Conservation (phyloP, 768 basidiomycete genomes). For the Pulveroboletus sp. region DNA sequence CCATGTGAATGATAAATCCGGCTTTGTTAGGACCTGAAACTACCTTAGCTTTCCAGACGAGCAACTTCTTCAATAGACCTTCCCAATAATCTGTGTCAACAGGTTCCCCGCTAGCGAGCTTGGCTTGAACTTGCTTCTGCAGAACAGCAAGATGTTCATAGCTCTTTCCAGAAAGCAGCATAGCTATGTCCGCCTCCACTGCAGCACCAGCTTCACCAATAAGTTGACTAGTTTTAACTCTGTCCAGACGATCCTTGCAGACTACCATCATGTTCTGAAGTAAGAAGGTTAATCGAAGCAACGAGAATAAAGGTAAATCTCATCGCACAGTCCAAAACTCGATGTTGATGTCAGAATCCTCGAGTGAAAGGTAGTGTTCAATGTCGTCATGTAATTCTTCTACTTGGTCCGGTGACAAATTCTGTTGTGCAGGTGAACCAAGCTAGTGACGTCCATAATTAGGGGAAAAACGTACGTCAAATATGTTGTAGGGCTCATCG, state of each 20-base stretch:
- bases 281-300: conserved; percentile 1
- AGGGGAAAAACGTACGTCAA: conserved; percentile 60
- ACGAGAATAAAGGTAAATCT: neutral
- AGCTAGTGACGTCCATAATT: neutral
- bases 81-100: conserved; percentile 99
- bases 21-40: conserved; percentile 1
- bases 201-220: conserved; percentile 66
- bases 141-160: conserved; percentile 78
- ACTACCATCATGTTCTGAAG: conserved; percentile 94
- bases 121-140: conserved; percentile 82
- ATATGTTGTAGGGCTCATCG: conserved; percentile 97
- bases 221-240: conserved; percentile 56
- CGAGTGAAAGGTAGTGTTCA: conserved; percentile 82
- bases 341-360: conserved; percentile 77
- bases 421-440: conserved; percentile 42
- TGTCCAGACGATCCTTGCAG: conserved; percentile 84
- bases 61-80: conserved; percentile 78
- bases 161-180: conserved; percentile 77
- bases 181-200: conserved; percentile 81
- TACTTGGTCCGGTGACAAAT: conserved; percentile 79
- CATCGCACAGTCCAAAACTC: conserved; percentile 93
- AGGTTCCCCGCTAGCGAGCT: conserved; percentile 87
- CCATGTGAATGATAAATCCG: conserved; percentile 2
- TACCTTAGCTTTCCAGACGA: conserved; percentile 98
- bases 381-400: conserved; percentile 95